A percentile compares a stretch with the other conserved stretches of the same genome.
Conservation (phyloP, 352 stramenopile species). For the Pythium aphanidermatum region DNA sequence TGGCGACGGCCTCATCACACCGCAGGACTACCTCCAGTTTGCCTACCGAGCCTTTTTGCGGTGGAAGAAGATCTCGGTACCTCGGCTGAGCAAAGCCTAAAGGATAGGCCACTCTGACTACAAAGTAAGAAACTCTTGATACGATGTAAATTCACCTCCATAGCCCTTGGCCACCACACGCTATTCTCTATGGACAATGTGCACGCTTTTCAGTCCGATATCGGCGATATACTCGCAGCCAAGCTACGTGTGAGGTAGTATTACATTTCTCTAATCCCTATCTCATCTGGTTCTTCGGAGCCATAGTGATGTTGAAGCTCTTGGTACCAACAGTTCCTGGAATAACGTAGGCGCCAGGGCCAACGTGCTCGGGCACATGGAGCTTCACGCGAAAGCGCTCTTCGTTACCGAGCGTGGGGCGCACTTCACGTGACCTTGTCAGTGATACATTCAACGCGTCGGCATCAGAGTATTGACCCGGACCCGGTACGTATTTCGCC, state of each 20-base stretch:
- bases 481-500: conserved; percentile 20
- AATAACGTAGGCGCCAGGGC: conserved; percentile 27
- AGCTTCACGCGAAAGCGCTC: conserved; percentile 21
- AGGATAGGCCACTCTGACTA: too few species aligned
- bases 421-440: conserved; percentile 13
- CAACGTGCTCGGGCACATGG: conserved; percentile 22
- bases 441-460: neutral
- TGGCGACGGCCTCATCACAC: conserved; percentile 64
- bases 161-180: too few species aligned
- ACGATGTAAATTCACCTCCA: too few species aligned
- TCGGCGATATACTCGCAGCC: too few species aligned
- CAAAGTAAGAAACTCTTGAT: too few species aligned
- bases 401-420: conserved; percentile 23
- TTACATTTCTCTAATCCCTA: neutral
- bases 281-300: conserved; percentile 1
- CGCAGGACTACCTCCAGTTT: conserved; percentile 80
- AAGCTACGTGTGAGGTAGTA: too few species aligned
- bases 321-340: conserved; percentile 26
- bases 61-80: conserved; percentile 40
- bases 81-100: conserved; percentile 4
- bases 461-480: conserved; percentile 19
- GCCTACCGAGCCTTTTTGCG: conserved; percentile 63
- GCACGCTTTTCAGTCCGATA: too few species aligned
- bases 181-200: too few species aligned
- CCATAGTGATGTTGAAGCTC: conserved; percentile 39